phyloP scores from a whole-genome alignment of 2,329 filamentous ascomycete species.

The Hymenoscyphus fraxineus region DNA sequence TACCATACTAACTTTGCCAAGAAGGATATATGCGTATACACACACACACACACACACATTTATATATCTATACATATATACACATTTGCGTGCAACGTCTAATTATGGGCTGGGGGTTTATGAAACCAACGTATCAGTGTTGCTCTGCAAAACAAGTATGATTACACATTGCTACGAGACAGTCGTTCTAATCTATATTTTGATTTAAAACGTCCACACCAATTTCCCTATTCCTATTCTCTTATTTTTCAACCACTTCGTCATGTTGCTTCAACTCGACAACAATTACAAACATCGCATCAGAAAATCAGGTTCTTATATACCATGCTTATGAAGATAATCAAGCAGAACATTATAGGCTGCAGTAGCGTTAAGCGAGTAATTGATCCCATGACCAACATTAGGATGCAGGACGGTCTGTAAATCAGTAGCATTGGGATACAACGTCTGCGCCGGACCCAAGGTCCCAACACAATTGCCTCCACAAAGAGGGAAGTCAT shows the following conservation, averaged over 20 bases:
- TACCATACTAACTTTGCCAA: too few species aligned
- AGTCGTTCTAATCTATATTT: too few species aligned
- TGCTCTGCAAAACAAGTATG: too few species aligned
- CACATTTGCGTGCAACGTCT: too few species aligned
- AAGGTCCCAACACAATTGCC: constrained; percentile 27
- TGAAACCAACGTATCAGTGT: too few species aligned
- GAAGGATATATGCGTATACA: too few species aligned
- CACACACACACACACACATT: too few species aligned
- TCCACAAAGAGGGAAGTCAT: constrained; percentile 25
- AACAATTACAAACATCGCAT: not conserved
- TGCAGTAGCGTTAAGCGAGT: constrained; percentile 17
- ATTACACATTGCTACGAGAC: too few species aligned
- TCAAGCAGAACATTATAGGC: constrained; percentile 16
- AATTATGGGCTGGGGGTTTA: too few species aligned
- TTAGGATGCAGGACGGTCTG: constrained; percentile 24
- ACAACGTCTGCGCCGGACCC: constrained; percentile 19
- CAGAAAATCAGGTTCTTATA: not conserved
- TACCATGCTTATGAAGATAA: constrained; percentile 13
- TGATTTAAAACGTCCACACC: too few species aligned
- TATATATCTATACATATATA: too few species aligned
- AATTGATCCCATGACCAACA: constrained; percentile 29
- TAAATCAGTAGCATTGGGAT: constrained; percentile 14
- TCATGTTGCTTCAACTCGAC: not conserved
- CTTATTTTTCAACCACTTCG: not conserved
- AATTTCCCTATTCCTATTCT: not conserved